Conservation (phyloP, 2,329 filamentous ascomycete species). For the Scolecobasidium constrictum region DNA sequence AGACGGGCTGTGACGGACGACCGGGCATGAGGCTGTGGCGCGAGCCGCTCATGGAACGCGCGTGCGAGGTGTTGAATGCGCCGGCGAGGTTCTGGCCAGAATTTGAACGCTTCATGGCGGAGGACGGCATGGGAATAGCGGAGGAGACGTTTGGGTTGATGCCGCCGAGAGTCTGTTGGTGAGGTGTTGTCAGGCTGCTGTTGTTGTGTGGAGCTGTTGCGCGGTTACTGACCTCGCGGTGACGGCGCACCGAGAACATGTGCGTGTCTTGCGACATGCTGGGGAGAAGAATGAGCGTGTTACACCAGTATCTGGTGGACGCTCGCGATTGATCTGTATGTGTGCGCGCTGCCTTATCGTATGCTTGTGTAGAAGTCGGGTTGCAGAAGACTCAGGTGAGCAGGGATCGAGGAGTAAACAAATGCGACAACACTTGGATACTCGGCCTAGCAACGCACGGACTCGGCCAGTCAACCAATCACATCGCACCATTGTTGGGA, state of each 20-base stretch:
- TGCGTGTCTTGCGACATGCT: constrained; percentile 9
- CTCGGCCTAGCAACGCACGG: too few species aligned
- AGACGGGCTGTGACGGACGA: constrained; percentile 76
- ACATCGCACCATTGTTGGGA: too few species aligned
- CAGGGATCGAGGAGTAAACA: too few species aligned
- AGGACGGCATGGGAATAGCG: constrained; percentile 79
- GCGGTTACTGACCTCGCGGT: constrained; percentile 62
- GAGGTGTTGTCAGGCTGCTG: constrained; percentile 8
- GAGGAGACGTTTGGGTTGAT: constrained; percentile 65
- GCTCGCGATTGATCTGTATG: too few species aligned
- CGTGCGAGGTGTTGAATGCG: constrained; percentile 55
- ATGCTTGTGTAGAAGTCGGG: too few species aligned
- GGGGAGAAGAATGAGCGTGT: not conserved
- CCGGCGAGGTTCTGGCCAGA: constrained; percentile 53
- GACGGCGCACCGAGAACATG: constrained; percentile 63
- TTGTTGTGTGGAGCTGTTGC: not conserved
- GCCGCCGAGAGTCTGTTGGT: constrained; percentile 65
- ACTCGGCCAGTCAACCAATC: too few species aligned
- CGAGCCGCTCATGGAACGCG: constrained; percentile 70
- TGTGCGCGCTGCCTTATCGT: too few species aligned
- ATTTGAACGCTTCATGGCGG: constrained; percentile 86
- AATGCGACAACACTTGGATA: too few species aligned
- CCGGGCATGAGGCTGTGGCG: constrained; percentile 70
- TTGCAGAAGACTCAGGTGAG: too few species aligned
- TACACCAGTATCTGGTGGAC: too few species aligned